Evolutionary conservation across 1,139 yeast species (phyloP).

Genomic region (Saccharomycopsis crataegensis): DNA sequence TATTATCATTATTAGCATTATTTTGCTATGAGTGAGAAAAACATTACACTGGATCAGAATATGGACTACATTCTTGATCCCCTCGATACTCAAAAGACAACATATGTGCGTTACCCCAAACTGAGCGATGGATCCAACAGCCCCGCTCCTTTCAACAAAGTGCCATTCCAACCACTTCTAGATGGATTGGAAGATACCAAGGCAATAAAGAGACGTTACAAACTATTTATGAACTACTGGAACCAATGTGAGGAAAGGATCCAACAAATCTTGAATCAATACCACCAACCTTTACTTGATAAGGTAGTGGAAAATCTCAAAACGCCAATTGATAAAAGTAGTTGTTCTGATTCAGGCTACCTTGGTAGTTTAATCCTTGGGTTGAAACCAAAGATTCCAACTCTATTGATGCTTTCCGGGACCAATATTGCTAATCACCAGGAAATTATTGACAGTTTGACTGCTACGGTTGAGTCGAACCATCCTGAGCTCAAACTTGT

Average conservation of each 20-base stretch:
- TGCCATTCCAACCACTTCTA: too few species aligned
- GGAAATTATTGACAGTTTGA: constrained; percentile 39
- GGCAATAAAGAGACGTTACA: background rate
- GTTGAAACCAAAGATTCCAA: constrained; percentile 17
- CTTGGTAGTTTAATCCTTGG: constrained; percentile 1
- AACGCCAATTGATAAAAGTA: background rate
- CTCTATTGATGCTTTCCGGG: constrained; percentile 44
- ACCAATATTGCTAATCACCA: constrained; percentile 53
- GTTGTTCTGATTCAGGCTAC: too few species aligned
- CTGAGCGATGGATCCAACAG: too few species aligned
- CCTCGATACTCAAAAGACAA: too few species aligned
- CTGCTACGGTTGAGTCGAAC: constrained; percentile 24
- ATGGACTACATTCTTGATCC: too few species aligned
- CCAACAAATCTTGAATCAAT: background rate
- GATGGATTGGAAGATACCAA: too few species aligned
- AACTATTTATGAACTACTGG: background rate
- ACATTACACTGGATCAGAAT: too few species aligned
- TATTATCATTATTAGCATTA: too few species aligned
- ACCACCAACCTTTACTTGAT: background rate
- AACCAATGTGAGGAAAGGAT: background rate
- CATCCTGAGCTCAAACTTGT: constrained; percentile 28
- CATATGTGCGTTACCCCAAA: too few species aligned
- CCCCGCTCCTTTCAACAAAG: too few species aligned
- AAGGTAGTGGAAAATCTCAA: background rate
- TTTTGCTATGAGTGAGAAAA: too few species aligned